These are phyloP conservation scores for Prototheca cutis DNA, from an alignment of 163 green algal genomes.

Conservation along the genomic window DNA sequence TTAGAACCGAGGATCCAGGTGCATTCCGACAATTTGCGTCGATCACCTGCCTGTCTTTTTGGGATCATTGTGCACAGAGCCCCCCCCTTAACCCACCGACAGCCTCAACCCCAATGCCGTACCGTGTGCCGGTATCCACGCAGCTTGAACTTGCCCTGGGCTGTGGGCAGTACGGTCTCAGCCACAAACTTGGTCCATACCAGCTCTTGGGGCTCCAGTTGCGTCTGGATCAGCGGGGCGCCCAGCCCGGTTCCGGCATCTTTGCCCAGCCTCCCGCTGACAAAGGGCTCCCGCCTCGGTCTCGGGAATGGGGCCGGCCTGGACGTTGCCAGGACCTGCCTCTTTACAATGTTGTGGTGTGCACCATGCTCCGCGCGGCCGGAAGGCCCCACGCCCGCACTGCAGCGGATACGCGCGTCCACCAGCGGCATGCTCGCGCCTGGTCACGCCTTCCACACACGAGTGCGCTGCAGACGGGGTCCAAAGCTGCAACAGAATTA, in stretches of 20 bases:
- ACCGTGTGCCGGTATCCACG: slow-evolving; percentile 85
- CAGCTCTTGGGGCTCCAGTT: not conserved
- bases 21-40: too few species aligned
- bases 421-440: not conserved
- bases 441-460: too few species aligned
- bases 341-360: too few species aligned
- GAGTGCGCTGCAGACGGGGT: too few species aligned
- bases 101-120: slow-evolving; percentile 5
- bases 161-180: slow-evolving; percentile 82
- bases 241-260: not conserved
- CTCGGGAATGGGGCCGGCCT: too few species aligned
- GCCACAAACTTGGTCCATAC: slow-evolving; percentile 71
- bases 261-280: too few species aligned
- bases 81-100: not conserved
- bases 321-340: too few species aligned
- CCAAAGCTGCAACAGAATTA: too few species aligned
- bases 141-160: slow-evolving; percentile 70
- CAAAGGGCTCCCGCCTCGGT: too few species aligned
- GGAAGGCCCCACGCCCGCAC: not conserved
- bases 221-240: not conserved
- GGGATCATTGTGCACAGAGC: not conserved
- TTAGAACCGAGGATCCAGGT: too few species aligned
- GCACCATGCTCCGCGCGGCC: not conserved
- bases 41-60: too few species aligned
- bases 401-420: not conserved